Percentiles rank a stretch among this genome's conserved stretches.
These are phyloP conservation scores for Noccaea caerulescens DNA, from an alignment of 345 rosid genomes.

Conservation along the genomic window DNA sequence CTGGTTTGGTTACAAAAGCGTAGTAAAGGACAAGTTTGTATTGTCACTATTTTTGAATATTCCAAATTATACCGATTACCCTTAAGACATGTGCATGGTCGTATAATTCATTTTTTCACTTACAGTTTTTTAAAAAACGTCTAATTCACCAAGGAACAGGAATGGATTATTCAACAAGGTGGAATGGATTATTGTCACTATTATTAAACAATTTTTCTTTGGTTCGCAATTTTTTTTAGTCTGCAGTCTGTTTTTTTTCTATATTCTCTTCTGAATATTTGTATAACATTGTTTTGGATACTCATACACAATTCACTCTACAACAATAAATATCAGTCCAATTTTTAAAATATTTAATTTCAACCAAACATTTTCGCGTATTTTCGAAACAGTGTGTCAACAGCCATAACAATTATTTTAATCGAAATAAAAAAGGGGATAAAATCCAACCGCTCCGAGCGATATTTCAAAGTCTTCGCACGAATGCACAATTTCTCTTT, in stretches of 20 bases:
- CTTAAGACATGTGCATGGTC: too few relatives aligned
- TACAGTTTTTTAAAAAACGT: too few relatives aligned
- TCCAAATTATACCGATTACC: not conserved
- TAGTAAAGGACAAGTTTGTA: not conserved
- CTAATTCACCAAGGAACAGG: too few relatives aligned
- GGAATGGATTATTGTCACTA: too few relatives aligned
- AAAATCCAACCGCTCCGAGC: constrained; percentile 43
- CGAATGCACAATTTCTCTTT: constrained; percentile 34
- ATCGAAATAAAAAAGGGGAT: not conserved
- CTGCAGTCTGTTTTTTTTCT: too few relatives aligned
- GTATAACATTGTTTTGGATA: not conserved
- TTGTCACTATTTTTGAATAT: constrained; percentile 7
- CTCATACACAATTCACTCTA: not conserved
- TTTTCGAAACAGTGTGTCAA: constrained; percentile 32
- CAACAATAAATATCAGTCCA: not conserved
- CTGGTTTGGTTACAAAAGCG: not conserved
- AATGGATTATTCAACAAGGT: too few relatives aligned
- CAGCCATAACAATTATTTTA: not conserved
- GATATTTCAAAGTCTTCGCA: constrained; percentile 45
- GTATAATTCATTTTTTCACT: too few relatives aligned
- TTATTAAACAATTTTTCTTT: too few relatives aligned
- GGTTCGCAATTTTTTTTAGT: too few relatives aligned
- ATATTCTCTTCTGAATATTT: not conserved
- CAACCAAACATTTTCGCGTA: constrained; percentile 3
- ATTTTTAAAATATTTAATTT: not conserved